Evolutionary conservation across 2,329 filamentous ascomycete genomes (phyloP).

Genomic region (Herpotrichia juniperi): DNA sequence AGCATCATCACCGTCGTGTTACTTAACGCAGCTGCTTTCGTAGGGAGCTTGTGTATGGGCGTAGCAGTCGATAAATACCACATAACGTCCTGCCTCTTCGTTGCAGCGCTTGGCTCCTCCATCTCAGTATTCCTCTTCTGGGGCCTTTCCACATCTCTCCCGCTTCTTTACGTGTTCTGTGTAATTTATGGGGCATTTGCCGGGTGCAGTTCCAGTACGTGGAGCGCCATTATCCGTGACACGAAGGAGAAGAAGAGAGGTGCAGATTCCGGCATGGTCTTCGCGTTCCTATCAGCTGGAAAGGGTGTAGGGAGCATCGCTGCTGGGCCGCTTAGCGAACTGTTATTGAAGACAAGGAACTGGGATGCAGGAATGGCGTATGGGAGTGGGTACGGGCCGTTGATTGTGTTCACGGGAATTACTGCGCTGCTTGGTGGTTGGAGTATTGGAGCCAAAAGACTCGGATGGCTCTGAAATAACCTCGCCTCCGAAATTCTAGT

Average conservation of each 20-base stretch:
- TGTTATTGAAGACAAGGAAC: slow-evolving; percentile 43
- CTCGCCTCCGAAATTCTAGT: not conserved
- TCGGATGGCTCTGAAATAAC: slow-evolving; percentile 35
- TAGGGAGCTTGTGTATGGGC: slow-evolving; percentile 48
- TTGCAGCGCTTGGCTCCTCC: slow-evolving; percentile 45
- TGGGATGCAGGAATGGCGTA: slow-evolving; percentile 47
- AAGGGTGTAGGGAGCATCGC: slow-evolving; percentile 59
- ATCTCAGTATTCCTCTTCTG: slow-evolving; percentile 52
- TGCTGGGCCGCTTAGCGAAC: slow-evolving; percentile 59
- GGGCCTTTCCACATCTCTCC: slow-evolving; percentile 50
- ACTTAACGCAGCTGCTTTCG: slow-evolving; percentile 45
- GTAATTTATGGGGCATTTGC: slow-evolving; percentile 51
- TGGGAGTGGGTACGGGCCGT: slow-evolving; percentile 44
- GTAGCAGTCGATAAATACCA: slow-evolving; percentile 46
- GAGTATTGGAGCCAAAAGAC: slow-evolving; percentile 34
- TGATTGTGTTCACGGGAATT: slow-evolving; percentile 47
- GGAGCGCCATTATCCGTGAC: slow-evolving; percentile 53
- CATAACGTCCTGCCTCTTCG: slow-evolving; percentile 45
- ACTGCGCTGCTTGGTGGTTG: slow-evolving; percentile 34
- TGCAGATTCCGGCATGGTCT: slow-evolving; percentile 56
- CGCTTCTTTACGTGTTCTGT: slow-evolving; percentile 51
- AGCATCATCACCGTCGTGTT: slow-evolving; percentile 48
- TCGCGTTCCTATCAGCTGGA: slow-evolving; percentile 55
- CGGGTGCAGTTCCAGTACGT: slow-evolving; percentile 48
- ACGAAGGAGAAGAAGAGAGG: slow-evolving; percentile 43